Percentiles rank a stretch among this genome's conserved stretches.
These are phyloP conservation scores for Luffa acutangula DNA, from an alignment of 306 rosid species.

Conservation along the genomic window DNA sequence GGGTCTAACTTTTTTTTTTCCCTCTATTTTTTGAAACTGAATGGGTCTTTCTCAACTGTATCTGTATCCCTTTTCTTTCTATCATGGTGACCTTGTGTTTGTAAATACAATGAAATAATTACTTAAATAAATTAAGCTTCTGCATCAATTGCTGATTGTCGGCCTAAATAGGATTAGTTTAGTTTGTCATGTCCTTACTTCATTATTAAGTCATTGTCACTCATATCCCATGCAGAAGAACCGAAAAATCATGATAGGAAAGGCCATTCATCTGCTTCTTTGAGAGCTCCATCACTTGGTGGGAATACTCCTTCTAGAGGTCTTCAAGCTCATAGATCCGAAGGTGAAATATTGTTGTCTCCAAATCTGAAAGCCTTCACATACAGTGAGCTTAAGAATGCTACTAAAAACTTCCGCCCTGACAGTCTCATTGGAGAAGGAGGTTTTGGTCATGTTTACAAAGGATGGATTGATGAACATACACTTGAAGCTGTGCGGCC, in stretches of 20 bases:
- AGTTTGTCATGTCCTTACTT: neutral
- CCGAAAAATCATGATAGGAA: neutral
- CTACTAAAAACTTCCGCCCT: conserved; percentile 20
- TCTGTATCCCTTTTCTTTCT: neutral
- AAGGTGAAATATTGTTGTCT: conserved; percentile 16
- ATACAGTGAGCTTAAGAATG: conserved; percentile 17
- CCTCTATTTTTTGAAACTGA: neutral
- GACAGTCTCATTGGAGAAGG: conserved; percentile 27
- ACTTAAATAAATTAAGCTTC: neutral
- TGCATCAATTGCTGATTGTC: neutral
- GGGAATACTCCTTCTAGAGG: conserved; percentile 4
- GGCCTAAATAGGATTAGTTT: neutral
- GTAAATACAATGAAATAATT: neutral
- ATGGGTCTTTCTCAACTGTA: neutral
- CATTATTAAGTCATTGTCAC: neutral
- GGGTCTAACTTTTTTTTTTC: neutral
- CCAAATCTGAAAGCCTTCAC: conserved; percentile 15
- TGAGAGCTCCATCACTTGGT: neutral
- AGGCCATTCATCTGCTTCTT: conserved; percentile 3
- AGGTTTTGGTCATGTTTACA: conserved; percentile 25
- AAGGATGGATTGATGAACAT: conserved; percentile 27
- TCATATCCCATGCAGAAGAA: neutral
- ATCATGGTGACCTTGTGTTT: neutral
- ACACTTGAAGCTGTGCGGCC: conserved; percentile 16
- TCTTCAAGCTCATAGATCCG: conserved; percentile 10